phyloP scores from a whole-genome alignment of 2,329 filamentous ascomycete genomes.

The Colletotrichum echinochloae region DNA sequence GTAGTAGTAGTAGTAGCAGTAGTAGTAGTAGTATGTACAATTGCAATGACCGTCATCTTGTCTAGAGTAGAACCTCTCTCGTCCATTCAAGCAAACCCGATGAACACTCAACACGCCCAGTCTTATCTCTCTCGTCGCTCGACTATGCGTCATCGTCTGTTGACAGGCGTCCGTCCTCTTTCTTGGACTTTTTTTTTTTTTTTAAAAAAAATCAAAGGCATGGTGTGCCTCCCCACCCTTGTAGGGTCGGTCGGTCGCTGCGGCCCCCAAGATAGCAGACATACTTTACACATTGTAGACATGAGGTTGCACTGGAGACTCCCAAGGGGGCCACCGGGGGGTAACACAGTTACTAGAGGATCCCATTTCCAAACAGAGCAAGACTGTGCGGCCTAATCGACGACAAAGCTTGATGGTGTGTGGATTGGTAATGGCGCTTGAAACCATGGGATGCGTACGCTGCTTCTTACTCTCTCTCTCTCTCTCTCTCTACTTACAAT shows the following conservation, averaged over 20 bases:
- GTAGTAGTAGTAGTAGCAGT: too few species aligned
- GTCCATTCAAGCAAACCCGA: not conserved
- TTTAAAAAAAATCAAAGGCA: too few species aligned
- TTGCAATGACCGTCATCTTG: too few species aligned
- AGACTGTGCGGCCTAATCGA: constrained; percentile 31
- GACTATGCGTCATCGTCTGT: constrained; percentile 15
- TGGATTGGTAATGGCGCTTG: constrained; percentile 26
- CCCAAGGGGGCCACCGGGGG: constrained; percentile 12
- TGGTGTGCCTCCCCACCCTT: not conserved
- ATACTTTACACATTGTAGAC: not conserved
- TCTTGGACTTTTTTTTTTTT: too few species aligned
- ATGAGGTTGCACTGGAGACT: constrained; percentile 1
- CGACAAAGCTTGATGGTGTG: constrained; percentile 24
- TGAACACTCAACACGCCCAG: constrained; percentile 9
- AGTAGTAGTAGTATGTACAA: too few species aligned
- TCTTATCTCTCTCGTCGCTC: constrained; percentile 1
- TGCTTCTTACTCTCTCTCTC: not conserved
- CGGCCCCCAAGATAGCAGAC: constrained; percentile 16
- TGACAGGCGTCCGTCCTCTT: constrained; percentile 1
- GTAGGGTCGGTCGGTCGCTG: not conserved
- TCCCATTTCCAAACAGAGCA: constrained; percentile 18
- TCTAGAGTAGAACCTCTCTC: not conserved
- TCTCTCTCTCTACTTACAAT: not conserved
- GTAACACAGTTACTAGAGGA: constrained; percentile 21
- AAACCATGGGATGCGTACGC: constrained; percentile 18